Conservation (phyloP, 1,284 basidiomycete genomes). For the Trametes versicolor region DNA sequence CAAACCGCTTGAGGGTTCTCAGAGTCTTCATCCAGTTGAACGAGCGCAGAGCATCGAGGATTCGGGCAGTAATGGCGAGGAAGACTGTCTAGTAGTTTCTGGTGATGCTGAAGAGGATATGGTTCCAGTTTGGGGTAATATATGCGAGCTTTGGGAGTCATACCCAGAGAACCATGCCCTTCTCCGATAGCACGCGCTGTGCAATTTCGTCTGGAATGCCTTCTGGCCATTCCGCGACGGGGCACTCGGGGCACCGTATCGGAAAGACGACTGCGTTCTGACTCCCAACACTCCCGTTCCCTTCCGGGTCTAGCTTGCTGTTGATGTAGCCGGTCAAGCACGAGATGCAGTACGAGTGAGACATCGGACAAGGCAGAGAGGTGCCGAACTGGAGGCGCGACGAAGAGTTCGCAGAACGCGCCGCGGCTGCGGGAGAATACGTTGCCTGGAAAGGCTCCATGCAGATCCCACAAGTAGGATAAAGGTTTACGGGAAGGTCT, state of each 20-base stretch:
- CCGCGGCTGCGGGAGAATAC: slow-evolving; percentile 47
- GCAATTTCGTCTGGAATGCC: slow-evolving; percentile 51
- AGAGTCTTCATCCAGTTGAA: slow-evolving; percentile 49
- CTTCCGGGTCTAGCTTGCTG: slow-evolving; percentile 50
- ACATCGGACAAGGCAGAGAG: slow-evolving; percentile 47
- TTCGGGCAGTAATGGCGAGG: slow-evolving; percentile 53
- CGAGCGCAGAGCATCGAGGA: slow-evolving; percentile 49
- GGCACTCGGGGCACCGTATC: slow-evolving; percentile 52
- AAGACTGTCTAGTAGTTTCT: slow-evolving; percentile 50
- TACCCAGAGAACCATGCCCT: slow-evolving; percentile 51
- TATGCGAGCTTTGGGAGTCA: background rate
- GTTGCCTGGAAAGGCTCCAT: slow-evolving; percentile 50
- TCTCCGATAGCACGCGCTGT: slow-evolving; percentile 44
- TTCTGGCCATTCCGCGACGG: slow-evolving; percentile 43
- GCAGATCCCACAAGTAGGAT: slow-evolving; percentile 51
- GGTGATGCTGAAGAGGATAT: slow-evolving; percentile 44
- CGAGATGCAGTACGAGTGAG: slow-evolving; percentile 50
- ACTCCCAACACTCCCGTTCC: slow-evolving; percentile 42
- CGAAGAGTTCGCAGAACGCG: slow-evolving; percentile 49
- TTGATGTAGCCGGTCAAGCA: slow-evolving; percentile 50
- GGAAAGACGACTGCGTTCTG: slow-evolving; percentile 48
- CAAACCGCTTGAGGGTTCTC: slow-evolving; percentile 49
- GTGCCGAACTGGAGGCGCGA: slow-evolving; percentile 49
- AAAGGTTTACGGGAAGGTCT: slow-evolving; percentile 2
- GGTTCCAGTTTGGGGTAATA: background rate